Evolutionary conservation across 1,284 basidiomycete species (phyloP), one percentile per base, ranked within the genome.

Genomic region (Ustilago shanxiensis): DNA sequence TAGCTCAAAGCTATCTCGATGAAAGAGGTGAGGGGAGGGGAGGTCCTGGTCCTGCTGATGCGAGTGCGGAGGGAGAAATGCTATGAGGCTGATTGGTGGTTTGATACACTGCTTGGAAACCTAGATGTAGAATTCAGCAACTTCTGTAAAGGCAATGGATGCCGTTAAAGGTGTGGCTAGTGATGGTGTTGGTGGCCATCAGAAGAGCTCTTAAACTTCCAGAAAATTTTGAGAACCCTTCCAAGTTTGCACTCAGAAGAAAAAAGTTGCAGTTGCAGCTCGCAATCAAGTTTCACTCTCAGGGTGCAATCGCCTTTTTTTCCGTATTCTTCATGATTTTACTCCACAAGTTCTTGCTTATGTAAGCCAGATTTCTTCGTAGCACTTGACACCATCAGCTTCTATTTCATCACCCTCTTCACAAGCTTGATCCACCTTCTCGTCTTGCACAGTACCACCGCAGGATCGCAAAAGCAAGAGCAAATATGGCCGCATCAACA

Each of bases 191-290:
- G 39, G 11, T 50, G 54, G 54, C 29, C 20, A 11, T n/a, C 33
- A 44, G 6, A 44, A 44, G n/a, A 58, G 45, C 35, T 41, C 49
- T 39, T 35, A 56, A 62, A 31, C 45, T 66, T 60, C 20, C 51
- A 57, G 33, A 66, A 72, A 63, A 60, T 61, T 72, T 72, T 60
- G 56, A 71, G 59, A 37, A 66, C 54, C 59, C 59, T 62, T 54
- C 22, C 10, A 50, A 37, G 31, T 33, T 50, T 33, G 7, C 14
- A 14, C 4, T 33, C 31, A 11, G 11, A 11, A 31, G 16, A 58
- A 9, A 57, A 52, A 49, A 24, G n/a, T 37, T 37, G 35, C 35
- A 37, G 44, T 39, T 45, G 54, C 24, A 31, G 39, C 22, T 16
- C 6, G 37, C 52, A 49, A 22, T 6, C 16, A 28, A 22, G 18